Base-by-base conservation (phyloP, 495 filamentous ascomycete genomes). In the Penicillium lividum region DNA sequence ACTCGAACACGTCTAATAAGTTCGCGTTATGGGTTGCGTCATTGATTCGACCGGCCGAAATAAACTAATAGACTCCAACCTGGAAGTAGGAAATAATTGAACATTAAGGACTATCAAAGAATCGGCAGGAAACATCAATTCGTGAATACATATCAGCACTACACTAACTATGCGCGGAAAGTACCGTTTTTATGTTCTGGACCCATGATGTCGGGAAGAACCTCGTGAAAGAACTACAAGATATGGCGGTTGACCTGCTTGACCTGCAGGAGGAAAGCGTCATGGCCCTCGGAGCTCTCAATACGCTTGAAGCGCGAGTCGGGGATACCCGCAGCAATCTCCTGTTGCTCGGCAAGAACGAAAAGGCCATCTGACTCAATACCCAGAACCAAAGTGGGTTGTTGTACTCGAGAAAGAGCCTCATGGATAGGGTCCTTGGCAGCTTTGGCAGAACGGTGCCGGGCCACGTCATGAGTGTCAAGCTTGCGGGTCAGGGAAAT, bases 401-500 rank as follows among this genome's bases (percentile, higher is more conserved):
- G 94, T 61, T 91, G 74, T 47, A 98, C 90, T 60, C 87, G 75
- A 3, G 82, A 81, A n/a, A 98, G 80, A 7, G 93, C 92, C 27
- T 88, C 83, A 15, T 78, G 74, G 25, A 96, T 82, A 15, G 83
- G 84, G 43, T 78, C 66, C 15, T 80, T 74, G 4, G 74, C 65
- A 3, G 70, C 60, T 4, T 72, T 64, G 40, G 62, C 70, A 36
- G 75, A 71, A 18, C 92, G 86, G 60, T 86, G 80, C 22, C 92
- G 83, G 22, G 90, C 92, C 29, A 98, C 84, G 68, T 98, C 94
- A 69, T 98, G 94, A 3, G 94, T 98, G 67, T 98, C 94, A 15
- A 98, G 86, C 73, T 98, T 98, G 59, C 94, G 90, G 7, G 94
- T 98, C 70, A 98, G 97, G 59, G 94, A 92, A 56, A 98, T 98